Evolutionary conservation across 2,329 filamentous ascomycete species (phyloP).

Genomic region (Proliferodiscus dingleyae): DNA sequence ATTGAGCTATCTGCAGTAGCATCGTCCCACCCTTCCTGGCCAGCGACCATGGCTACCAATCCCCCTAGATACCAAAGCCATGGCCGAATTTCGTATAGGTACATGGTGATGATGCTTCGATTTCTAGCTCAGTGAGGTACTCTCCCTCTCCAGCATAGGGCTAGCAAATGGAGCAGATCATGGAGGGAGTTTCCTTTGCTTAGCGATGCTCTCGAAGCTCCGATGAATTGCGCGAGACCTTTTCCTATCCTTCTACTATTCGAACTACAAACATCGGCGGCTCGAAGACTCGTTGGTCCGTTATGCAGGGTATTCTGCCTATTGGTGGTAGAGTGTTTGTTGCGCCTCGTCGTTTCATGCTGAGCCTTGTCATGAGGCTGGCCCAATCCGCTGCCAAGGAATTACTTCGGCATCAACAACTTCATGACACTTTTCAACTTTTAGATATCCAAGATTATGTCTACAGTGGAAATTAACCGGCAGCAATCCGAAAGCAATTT

Average conservation of each 20-base stretch:
- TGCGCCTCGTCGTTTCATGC: neutral
- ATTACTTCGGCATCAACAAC: neutral
- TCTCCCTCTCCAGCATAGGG: neutral
- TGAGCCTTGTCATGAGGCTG: neutral
- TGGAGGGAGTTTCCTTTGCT: neutral
- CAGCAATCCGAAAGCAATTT: no score
- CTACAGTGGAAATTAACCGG: no score
- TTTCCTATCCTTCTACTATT: neutral
- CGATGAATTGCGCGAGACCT: neutral
- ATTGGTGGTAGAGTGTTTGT: neutral
- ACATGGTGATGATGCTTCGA: neutral
- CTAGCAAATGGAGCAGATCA: neutral
- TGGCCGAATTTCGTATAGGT: constrained; percentile 6
- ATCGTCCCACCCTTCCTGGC: constrained; percentile 1
- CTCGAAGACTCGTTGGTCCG: neutral
- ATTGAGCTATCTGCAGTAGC: constrained; percentile 5
- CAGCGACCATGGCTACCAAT: constrained; percentile 4
- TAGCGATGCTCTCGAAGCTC: neutral
- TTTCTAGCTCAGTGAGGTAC: neutral
- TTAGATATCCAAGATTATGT: no score
- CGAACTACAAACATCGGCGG: neutral
- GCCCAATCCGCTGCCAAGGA: neutral
- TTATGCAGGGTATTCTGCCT: neutral
- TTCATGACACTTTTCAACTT: neutral
- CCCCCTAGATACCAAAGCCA: constrained; percentile 15